Base-by-base conservation (phyloP, 768 basidiomycete species). In the Pulveroboletus frians region DNA sequence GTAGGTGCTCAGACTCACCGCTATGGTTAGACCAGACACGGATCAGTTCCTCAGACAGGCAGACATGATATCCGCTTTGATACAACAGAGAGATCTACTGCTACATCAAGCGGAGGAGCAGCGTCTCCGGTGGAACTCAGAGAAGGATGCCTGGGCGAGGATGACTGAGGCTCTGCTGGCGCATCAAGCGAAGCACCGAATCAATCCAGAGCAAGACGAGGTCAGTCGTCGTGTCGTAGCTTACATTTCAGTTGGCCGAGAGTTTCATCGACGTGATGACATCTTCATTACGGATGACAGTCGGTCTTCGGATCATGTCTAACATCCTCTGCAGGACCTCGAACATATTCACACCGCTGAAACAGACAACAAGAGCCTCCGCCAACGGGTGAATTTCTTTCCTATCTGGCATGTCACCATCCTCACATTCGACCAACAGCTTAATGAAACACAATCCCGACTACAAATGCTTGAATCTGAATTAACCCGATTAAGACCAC, bases 101-200 rank as follows among this genome's bases (percentile, higher is more conserved):
- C 52, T 79, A 3, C 65, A 63, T 18, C 76, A 79, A 35, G 68
- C 73, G 7, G 74, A 79, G 36, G 81, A 85, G 46, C 80, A 86
- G 48, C 73, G 75, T n/a, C 69, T 71, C 7, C 72, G 77, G 32
- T 85, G 81, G 82, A 68, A 77, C 29, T 73, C 77, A 1, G 85
- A 88, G 62, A 74, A 76, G 56, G 78, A 79, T 14, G 71, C 76
- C 3, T 89, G 85, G 83, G 76, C 73, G 5, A 71, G 86, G 47
- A 79, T 76, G 55, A 78, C 84, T 1, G 85, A 88, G 54, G 84
- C 83, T 8, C 70, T 89, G 31, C 71, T 85, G 47, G 61, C 71
- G 3, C 78, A 68, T 36, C 63, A 77, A 39, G 70, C 75, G 39
- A 73, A 71, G 49, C 76, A 66, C 37, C 64, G 69, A n/a, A 59